phyloP scores from a whole-genome alignment of 2,329 filamentous ascomycete species.

The Trichoderma hamatum region DNA sequence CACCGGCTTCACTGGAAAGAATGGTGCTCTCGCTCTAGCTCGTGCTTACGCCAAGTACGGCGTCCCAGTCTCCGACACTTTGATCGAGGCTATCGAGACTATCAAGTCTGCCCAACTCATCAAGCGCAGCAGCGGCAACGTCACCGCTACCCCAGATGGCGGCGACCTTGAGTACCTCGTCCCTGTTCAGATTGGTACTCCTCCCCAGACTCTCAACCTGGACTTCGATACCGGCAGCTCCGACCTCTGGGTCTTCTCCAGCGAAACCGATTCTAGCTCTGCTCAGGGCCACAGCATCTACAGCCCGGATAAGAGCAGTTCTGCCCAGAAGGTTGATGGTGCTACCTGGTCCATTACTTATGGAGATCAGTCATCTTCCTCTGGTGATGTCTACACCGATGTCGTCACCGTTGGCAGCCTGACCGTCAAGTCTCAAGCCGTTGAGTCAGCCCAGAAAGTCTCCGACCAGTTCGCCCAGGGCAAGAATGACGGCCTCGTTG shows the following conservation, averaged over 20 bases:
- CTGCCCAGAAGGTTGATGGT: slow-evolving; percentile 42
- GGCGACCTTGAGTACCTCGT: slow-evolving; percentile 28
- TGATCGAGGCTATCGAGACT: slow-evolving; percentile 22
- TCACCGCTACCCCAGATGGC: slow-evolving; percentile 9
- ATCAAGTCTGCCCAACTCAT: slow-evolving; percentile 11
- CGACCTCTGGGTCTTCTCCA: slow-evolving; percentile 45
- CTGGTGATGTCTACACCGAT: slow-evolving; percentile 49
- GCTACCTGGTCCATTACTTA: slow-evolving; percentile 48
- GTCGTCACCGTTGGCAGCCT: slow-evolving; percentile 47
- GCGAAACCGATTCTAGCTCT: slow-evolving; percentile 43
- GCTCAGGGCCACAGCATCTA: slow-evolving; percentile 47
- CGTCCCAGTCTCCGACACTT: slow-evolving; percentile 24
- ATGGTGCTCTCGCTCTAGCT: slow-evolving; percentile 28
- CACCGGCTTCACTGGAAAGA: slow-evolving; percentile 16
- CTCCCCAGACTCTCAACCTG: slow-evolving; percentile 29
- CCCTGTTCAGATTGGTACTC: slow-evolving; percentile 31
- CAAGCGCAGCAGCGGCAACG: slow-evolving; percentile 25
- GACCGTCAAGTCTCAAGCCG: slow-evolving; percentile 45
- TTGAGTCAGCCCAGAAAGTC: slow-evolving; percentile 48
- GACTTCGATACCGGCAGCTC: slow-evolving; percentile 34
- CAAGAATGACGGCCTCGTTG: slow-evolving; percentile 49
- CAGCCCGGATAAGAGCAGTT: slow-evolving; percentile 43
- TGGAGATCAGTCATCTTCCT: slow-evolving; percentile 48
- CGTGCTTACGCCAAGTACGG: slow-evolving; percentile 29
- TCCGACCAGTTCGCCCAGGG: slow-evolving; percentile 46